Base-by-base conservation (phyloP, 305 asterid species). In the Fraxinus xanthoxyloides region DNA sequence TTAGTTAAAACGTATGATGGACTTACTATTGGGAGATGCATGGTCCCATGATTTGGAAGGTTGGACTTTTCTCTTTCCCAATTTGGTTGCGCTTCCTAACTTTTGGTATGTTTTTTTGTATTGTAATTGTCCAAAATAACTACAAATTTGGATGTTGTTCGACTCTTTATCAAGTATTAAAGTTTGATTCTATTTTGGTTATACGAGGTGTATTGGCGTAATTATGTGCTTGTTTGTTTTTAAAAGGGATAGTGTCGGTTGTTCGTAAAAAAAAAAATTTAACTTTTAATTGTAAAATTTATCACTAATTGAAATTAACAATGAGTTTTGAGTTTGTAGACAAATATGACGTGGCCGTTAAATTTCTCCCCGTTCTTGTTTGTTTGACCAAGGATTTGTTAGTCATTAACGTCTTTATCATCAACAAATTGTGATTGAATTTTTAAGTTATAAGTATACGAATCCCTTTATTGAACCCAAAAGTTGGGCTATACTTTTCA, bases 1-100 rank as follows among this genome's bases (percentile, higher is more conserved):
- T 76, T 59, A 70, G 87, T 77, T 77, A 61, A 6, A 32, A 72
- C 69, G 70, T 81, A 74, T 84, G n/a, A 69, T 77, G 72, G 82
- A 40, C 76, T 26, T 65, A 1, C 36, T 5, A 3, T 36, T 7
- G 76, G 56, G 85, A 75, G 79, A 32, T 51, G 31, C 43, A 24
- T 9, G 15, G 43, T 72, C 23, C 74, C 24, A 3, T 56, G 59
- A 78, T 43, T 74, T 61, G 83, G 51, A 34, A 35, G 40, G 17
- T n/a, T 32, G 56, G 77, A 36, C 30, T 73, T 73, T 15, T 30
- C 19, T 26, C 19, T 19, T 73, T 35, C 51, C 56, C 15, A 19
- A 73, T 34, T 35, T 34, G 77, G 31, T 38, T 35, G 31, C 9
- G 9, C 26, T 61, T 61, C 15, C 70, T 21, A 61, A 7, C 24